Evolutionary conservation across 352 stramenopile species (phyloP).

Genomic region (Chrysophaeum taylorii): DNA sequence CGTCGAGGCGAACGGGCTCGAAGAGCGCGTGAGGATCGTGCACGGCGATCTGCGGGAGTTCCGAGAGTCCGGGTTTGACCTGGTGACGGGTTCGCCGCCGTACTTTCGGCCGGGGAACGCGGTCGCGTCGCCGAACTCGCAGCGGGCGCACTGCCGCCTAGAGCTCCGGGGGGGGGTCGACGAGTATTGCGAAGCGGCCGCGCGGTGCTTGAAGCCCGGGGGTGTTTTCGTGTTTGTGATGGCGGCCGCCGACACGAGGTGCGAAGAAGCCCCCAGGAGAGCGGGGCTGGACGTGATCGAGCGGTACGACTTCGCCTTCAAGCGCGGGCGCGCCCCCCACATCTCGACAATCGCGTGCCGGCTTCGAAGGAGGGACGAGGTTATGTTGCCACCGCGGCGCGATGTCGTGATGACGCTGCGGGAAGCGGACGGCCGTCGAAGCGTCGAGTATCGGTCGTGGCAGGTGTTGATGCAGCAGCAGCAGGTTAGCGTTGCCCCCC

Average conservation of each 20-base stretch:
- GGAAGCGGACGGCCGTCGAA: too few relatives aligned
- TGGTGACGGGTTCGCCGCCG: background rate
- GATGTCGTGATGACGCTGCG: too few relatives aligned
- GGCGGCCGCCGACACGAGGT: background rate
- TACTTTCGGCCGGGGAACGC: background rate
- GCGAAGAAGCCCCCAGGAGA: background rate
- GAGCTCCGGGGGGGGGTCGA: background rate
- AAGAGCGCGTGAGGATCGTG: background rate
- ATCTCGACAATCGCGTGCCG: background rate
- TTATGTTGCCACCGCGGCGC: too few relatives aligned
- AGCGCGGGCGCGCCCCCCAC: background rate
- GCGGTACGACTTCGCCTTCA: slow-evolving; percentile 3
- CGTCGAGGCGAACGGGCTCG: background rate
- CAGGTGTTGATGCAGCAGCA: too few relatives aligned
- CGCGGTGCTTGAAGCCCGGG: background rate
- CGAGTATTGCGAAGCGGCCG: background rate
- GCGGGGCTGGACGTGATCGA: background rate
- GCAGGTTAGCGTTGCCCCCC: too few relatives aligned
- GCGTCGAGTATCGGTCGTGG: too few relatives aligned
- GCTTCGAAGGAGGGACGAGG: too few relatives aligned
- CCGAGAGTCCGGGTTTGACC: background rate
- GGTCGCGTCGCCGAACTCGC: background rate
- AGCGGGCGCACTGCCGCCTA: background rate
- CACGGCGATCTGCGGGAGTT: background rate
- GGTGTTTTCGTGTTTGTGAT: background rate